Base-by-base conservation (phyloP, 306 rosid species). In the Lathyrus aphaca region DNA sequence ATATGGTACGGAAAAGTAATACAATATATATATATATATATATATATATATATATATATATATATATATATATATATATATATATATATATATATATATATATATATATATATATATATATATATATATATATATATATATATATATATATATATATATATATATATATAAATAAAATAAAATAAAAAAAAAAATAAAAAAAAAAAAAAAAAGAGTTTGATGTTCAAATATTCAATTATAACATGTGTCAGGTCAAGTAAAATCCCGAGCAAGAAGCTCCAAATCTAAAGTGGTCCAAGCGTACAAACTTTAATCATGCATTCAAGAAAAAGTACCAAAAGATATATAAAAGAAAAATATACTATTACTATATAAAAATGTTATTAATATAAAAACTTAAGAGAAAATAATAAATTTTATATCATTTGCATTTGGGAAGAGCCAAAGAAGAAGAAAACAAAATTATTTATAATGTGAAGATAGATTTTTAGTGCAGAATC, bases 401-500 rank as follows among this genome's bases (percentile, higher is more conserved):
- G 5, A 8, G 7, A 18, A 40, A 7, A 35, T 35, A 35, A 49
- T 6, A 10, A 3, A n/a, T 21, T 10, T 3, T 32, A 48, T 13
- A 17, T 9, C 0, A 15, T 35, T 15, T n/a, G 0, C 1, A 42
- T 49, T 6, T 5, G 2, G 12, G 45, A 63, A 63, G 61, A 15
- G 14, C 25, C 32, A 8, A 42, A 69, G 43, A 61, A 76, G 48
- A 50, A 30, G 59, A 50, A 45, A 76, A 25, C 54, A 60, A 44
- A 70, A 19, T 11, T 21, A 53, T 19, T 19, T 18, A 29, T 45
- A 40, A 42, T 23, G 43, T 64, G 64, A 65, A 57, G 18, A 15
- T 8, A 54, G 29, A 19, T 8, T 61, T 13, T 21, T 67, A 67
- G 72, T 67, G 75, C 39, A 11, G 71, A 72, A 73, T 78, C 66